Evolutionary conservation across 2,329 filamentous ascomycete genomes (phyloP).

Genomic region (Ilyonectria mors-panacis): DNA sequence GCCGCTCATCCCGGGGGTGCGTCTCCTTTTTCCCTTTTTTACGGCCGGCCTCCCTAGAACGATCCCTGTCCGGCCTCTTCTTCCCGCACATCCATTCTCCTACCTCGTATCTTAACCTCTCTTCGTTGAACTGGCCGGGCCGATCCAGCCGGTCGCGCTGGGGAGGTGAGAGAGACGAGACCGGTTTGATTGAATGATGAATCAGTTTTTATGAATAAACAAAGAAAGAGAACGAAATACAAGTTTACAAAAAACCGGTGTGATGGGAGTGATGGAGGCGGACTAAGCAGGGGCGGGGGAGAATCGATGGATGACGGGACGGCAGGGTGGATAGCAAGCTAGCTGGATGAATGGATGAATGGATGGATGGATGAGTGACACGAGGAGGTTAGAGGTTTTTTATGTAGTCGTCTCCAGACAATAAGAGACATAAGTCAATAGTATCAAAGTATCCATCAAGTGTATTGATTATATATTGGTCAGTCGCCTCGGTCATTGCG

Average conservation of each 20-base stretch:
- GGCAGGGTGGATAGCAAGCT: slow-evolving; percentile 9
- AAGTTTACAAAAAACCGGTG: slow-evolving; percentile 25
- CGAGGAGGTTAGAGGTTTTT: slow-evolving; percentile 24
- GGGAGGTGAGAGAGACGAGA: slow-evolving; percentile 14
- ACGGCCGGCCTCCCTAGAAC: slow-evolving; percentile 19
- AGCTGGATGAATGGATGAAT: slow-evolving; percentile 19
- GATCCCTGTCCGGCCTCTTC: slow-evolving; percentile 14
- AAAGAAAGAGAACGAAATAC: slow-evolving; percentile 29
- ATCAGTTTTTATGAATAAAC: slow-evolving; percentile 33
- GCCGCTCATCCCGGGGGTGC: slow-evolving; percentile 34
- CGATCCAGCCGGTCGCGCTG: slow-evolving; percentile 15
- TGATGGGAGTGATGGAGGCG: neutral
- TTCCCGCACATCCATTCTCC: slow-evolving; percentile 4
- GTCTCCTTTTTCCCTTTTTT: slow-evolving; percentile 30
- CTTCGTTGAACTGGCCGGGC: slow-evolving; percentile 6
- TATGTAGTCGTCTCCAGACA: slow-evolving; percentile 30
- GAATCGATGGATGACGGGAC: slow-evolving; percentile 5
- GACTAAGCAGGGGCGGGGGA: neutral
- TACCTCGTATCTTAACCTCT: neutral
- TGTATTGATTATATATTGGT: neutral
- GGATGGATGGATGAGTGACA: slow-evolving; percentile 21
- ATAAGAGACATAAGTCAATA: slow-evolving; percentile 25
- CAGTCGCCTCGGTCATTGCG: neutral
- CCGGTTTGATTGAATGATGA: slow-evolving; percentile 27
- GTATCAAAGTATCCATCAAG: neutral